These are phyloP conservation scores for Fraxinus nigra DNA, from an alignment of 305 asterid genomes.

Conservation along the genomic window DNA sequence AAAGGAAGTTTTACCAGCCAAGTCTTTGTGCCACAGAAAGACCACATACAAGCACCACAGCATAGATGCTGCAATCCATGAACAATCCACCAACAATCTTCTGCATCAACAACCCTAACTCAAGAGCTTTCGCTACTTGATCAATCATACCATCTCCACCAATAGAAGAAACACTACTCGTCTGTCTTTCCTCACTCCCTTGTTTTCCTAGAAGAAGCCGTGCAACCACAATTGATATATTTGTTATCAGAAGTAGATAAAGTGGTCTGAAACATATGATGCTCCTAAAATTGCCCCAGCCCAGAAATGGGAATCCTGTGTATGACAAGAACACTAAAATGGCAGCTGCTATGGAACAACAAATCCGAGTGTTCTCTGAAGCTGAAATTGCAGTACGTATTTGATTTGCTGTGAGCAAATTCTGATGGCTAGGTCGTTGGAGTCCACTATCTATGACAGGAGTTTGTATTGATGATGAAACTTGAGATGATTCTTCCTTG, in stretches of 20 bases:
- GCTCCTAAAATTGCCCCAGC: slow-evolving; percentile 34
- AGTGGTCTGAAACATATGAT: slow-evolving; percentile 53
- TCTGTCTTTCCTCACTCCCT: slow-evolving; percentile 28
- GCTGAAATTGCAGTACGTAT: slow-evolving; percentile 54
- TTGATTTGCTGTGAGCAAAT: slow-evolving; percentile 35
- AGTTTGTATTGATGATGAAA: slow-evolving; percentile 30
- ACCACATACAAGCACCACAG: slow-evolving; percentile 61
- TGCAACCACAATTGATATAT: slow-evolving; percentile 51
- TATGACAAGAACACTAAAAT: slow-evolving; percentile 53
- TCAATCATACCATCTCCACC: slow-evolving; percentile 44
- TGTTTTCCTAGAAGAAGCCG: slow-evolving; percentile 34
- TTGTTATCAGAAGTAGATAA: slow-evolving; percentile 60
- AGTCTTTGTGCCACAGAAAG: slow-evolving; percentile 44
- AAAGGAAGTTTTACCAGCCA: slow-evolving; percentile 32
- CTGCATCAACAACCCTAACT: slow-evolving; percentile 47
- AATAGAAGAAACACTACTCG: slow-evolving; percentile 21
- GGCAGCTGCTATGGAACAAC: slow-evolving; percentile 56
- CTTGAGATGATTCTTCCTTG: slow-evolving; percentile 32
- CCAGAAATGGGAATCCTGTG: slow-evolving; percentile 46
- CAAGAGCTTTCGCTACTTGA: slow-evolving; percentile 59
- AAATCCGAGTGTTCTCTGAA: slow-evolving; percentile 54
- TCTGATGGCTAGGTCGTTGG: slow-evolving; percentile 27
- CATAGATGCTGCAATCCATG: slow-evolving; percentile 68
- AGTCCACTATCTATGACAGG: slow-evolving; percentile 23
- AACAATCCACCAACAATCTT: slow-evolving; percentile 47